Percentiles rank a stretch among this genome's conserved stretches.
These are phyloP conservation scores for Amanita brunnescens DNA, from an alignment of 768 basidiomycete genomes.

Conservation along the genomic window DNA sequence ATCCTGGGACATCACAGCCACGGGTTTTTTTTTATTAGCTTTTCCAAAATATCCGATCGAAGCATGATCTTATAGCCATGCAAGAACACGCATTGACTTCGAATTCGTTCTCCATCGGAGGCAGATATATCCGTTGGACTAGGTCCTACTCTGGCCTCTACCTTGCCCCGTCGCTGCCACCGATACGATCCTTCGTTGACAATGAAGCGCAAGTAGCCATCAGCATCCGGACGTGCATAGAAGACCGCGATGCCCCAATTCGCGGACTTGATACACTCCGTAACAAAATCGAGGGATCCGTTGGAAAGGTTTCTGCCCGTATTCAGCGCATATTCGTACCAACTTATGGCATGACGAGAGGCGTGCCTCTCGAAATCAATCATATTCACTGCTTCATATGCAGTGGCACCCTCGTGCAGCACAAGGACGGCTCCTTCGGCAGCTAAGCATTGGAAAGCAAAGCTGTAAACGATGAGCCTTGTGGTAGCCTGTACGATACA, in stretches of 20 bases:
- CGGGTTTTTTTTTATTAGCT: background rate
- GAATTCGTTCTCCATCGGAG: background rate
- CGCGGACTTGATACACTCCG: background rate
- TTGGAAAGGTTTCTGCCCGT: background rate
- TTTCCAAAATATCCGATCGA: background rate
- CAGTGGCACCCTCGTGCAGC: background rate
- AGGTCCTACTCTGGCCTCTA: background rate
- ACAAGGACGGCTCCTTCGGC: background rate
- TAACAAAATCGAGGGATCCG: constrained; percentile 3
- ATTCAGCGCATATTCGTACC: background rate
- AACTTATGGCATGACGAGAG: background rate
- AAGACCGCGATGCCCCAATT: constrained; percentile 5
- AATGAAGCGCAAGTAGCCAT: background rate
- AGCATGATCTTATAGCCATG: constrained; percentile 5
- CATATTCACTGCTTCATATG: background rate
- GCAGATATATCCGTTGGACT: background rate
- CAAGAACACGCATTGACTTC: constrained; percentile 1
- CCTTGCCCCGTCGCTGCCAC: background rate
- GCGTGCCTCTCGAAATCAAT: background rate
- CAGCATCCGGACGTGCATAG: background rate
- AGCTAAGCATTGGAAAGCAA: background rate
- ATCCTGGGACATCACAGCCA: background rate
- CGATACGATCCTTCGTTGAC: background rate
- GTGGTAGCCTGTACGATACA: too few species aligned
- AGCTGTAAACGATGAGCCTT: background rate